phyloP scores from a whole-genome alignment of 2,329 filamentous ascomycete species.

The Neofusicoccum sp. region DNA sequence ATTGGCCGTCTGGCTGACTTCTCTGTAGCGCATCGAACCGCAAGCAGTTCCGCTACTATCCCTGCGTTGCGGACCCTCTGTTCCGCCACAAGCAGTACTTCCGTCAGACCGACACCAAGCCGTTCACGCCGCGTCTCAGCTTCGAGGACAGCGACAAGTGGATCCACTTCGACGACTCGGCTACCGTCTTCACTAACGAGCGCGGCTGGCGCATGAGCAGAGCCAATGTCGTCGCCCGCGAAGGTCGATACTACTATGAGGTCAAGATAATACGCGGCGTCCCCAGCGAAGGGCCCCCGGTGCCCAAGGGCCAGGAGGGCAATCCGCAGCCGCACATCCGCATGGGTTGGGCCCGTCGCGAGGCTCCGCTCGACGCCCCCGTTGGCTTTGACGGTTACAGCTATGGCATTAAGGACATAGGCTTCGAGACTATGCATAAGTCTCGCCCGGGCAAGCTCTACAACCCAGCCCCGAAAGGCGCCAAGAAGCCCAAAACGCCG shows the following conservation, averaged over 20 bases:
- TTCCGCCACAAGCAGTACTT: slow-evolving; percentile 90
- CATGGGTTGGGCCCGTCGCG: slow-evolving; percentile 81
- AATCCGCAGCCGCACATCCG: slow-evolving; percentile 67
- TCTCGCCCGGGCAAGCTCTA: slow-evolving; percentile 90
- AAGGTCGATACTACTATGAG: slow-evolving; percentile 94
- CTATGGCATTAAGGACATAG: slow-evolving; percentile 87
- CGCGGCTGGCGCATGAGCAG: slow-evolving; percentile 92
- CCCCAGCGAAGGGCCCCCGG: slow-evolving; percentile 48
- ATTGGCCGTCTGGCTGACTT: neutral
- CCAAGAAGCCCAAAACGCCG: slow-evolving; percentile 41
- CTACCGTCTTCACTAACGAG: slow-evolving; percentile 79
- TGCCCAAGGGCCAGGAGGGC: slow-evolving; percentile 34
- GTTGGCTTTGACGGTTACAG: slow-evolving; percentile 91
- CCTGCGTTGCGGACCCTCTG: slow-evolving; percentile 84
- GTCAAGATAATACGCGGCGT: slow-evolving; percentile 84
- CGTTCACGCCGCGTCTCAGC: slow-evolving; percentile 82
- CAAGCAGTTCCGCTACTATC: slow-evolving; percentile 80
- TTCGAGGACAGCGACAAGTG: slow-evolving; percentile 89
- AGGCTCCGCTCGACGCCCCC: slow-evolving; percentile 79
- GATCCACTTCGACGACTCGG: slow-evolving; percentile 77
- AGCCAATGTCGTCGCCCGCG: slow-evolving; percentile 85
- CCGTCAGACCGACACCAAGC: slow-evolving; percentile 82
- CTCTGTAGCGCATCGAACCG: slow-evolving; percentile 60
- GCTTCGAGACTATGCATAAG: slow-evolving; percentile 90
- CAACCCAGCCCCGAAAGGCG: slow-evolving; percentile 40